phyloP scores from a whole-genome alignment of 1,284 basidiomycete species.

The Sphaerobolus stellatus region DNA sequence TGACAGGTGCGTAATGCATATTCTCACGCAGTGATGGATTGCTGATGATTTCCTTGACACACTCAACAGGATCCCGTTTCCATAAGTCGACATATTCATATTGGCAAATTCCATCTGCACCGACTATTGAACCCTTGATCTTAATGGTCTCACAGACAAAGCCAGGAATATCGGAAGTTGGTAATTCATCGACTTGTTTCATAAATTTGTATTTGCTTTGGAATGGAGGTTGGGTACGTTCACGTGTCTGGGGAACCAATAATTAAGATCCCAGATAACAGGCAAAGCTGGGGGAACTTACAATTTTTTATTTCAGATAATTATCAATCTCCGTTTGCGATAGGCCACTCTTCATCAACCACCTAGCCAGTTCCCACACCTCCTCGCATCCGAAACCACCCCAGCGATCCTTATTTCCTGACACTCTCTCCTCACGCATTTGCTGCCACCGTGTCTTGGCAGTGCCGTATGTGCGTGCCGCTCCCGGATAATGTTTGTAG shows the following conservation, averaged over 20 bases:
- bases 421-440: background rate
- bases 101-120: slow-evolving; percentile 13
- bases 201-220: slow-evolving; percentile 18
- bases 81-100: slow-evolving; percentile 29
- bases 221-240: slow-evolving; percentile 15
- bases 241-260: slow-evolving; percentile 16
- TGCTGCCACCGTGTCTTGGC: background rate
- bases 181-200: slow-evolving; percentile 21
- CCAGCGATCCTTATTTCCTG: slow-evolving; percentile 4
- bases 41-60: slow-evolving; percentile 31
- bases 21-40: slow-evolving; percentile 27
- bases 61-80: slow-evolving; percentile 31
- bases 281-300: too few relatives aligned
- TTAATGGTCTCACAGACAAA: slow-evolving; percentile 22
- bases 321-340: slow-evolving; percentile 22
- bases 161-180: slow-evolving; percentile 10
- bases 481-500: too few relatives aligned
- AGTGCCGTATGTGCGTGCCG: background rate
- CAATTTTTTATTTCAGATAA: too few relatives aligned
- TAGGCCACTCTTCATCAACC: slow-evolving; percentile 19
- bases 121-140: slow-evolving; percentile 20
- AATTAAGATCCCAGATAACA: too few relatives aligned
- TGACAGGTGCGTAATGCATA: slow-evolving; percentile 27
- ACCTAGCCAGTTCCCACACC: slow-evolving; percentile 25
- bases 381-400: slow-evolving; percentile 15